phyloP scores from a whole-genome alignment of 1,139 yeast genomes.

The Blastobotrys elegans region DNA sequence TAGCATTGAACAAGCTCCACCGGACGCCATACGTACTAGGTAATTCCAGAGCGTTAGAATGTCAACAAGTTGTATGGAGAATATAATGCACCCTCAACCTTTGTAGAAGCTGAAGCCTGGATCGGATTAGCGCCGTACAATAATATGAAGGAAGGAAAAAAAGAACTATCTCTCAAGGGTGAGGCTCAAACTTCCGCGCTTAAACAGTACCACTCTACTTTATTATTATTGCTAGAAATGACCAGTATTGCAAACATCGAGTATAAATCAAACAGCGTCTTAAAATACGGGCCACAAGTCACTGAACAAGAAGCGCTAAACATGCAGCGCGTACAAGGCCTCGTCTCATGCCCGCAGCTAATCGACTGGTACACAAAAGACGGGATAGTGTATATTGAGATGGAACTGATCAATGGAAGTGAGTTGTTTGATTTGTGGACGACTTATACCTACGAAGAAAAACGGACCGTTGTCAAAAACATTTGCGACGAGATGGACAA shows the following conservation, averaged over 20 bases:
- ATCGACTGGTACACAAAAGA: background rate
- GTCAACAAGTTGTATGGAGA: too few species aligned
- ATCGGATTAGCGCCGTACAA: too few species aligned
- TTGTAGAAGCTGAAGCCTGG: too few species aligned
- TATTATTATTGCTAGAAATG: background rate
- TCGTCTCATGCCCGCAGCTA: background rate
- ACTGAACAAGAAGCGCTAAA: background rate
- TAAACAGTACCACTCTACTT: too few species aligned
- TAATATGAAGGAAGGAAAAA: too few species aligned
- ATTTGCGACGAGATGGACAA: background rate
- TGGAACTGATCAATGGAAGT: background rate
- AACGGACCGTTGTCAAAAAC: background rate
- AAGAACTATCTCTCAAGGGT: too few species aligned
- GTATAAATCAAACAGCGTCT: background rate
- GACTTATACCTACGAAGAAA: background rate
- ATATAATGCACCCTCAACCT: too few species aligned
- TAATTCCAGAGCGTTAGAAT: too few species aligned
- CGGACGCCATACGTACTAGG: too few species aligned
- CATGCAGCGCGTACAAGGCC: background rate
- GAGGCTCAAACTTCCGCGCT: too few species aligned
- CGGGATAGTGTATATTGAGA: background rate
- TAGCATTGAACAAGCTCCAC: too few species aligned
- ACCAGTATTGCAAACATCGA: background rate
- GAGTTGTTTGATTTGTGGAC: background rate
- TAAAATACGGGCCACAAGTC: background rate